Conservation (phyloP, 495 filamentous ascomycete species). For the Penicillium diatomitis region DNA sequence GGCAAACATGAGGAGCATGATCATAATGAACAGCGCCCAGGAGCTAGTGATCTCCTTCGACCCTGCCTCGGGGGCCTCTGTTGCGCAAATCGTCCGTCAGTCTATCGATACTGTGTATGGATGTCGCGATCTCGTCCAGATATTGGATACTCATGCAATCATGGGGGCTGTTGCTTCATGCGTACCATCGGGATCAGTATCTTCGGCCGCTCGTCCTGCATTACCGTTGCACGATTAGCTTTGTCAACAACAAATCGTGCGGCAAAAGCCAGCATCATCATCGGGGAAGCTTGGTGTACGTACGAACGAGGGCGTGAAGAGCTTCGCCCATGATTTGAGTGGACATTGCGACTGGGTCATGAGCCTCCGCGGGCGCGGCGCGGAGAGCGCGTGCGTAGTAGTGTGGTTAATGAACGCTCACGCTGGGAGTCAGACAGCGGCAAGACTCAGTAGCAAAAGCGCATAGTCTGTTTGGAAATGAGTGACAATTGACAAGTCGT, state of each 20-base stretch:
- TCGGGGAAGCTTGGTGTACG: constrained; percentile 8
- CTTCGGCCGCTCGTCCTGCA: constrained; percentile 28
- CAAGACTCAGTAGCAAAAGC: constrained; percentile 14
- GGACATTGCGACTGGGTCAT: constrained; percentile 28
- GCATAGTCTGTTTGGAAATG: constrained; percentile 25
- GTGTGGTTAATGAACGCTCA: constrained; percentile 18
- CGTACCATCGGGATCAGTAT: constrained; percentile 46
- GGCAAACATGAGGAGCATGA: constrained; percentile 82
- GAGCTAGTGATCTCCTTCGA: constrained; percentile 89
- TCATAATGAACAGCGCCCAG: constrained; percentile 94
- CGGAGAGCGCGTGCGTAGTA: constrained; percentile 15
- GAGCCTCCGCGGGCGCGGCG: constrained; percentile 16
- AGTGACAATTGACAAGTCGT: not conserved
- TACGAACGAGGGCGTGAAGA: constrained; percentile 33
- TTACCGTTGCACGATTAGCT: constrained; percentile 13
- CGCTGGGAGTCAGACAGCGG: constrained; percentile 17
- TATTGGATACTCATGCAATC: too few species aligned
- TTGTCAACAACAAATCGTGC: not conserved
- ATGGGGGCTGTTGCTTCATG: constrained; percentile 2
- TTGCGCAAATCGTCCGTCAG: constrained; percentile 11
- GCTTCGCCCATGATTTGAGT: constrained; percentile 29
- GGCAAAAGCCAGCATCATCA: not conserved
- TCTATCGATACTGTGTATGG: constrained; percentile 1
- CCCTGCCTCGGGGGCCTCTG: constrained; percentile 50
- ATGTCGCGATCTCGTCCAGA: too few species aligned